phyloP scores from a whole-genome alignment of 202 grass and related monocot genomes.

The Bolboschoenoplectus hybrid region DNA sequence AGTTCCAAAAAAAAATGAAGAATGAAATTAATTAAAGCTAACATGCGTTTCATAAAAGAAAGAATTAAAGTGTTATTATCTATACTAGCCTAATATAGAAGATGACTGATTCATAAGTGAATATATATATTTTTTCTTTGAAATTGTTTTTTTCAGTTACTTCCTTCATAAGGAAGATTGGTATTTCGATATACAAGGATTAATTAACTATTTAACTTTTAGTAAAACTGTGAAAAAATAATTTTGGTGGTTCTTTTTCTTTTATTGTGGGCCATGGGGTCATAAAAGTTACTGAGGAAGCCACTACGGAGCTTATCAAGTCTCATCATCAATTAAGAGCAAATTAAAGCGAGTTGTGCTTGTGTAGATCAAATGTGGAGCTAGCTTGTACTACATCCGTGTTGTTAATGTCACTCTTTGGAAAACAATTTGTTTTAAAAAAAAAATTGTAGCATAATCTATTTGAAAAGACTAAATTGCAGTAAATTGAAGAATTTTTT shows the following conservation, averaged over 20 bases:
- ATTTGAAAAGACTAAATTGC: no score
- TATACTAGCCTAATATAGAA: no score
- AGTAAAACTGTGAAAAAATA: neutral
- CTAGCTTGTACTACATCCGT: neutral
- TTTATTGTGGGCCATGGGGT: neutral
- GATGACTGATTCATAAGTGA: neutral
- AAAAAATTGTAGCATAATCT: no score
- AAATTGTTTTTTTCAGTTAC: neutral
- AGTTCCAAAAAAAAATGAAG: neutral
- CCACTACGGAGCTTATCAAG: no score
- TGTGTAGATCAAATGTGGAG: conserved; percentile 1
- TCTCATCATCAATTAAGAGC: neutral
- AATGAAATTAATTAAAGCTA: neutral
- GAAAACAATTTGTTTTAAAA: no score
- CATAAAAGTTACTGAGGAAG: no score
- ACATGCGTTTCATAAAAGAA: neutral
- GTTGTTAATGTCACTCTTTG: no score
- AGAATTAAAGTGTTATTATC: no score
- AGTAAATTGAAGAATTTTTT: no score
- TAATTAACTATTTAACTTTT: no score
- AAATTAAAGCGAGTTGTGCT: neutral
- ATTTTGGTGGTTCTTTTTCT: neutral
- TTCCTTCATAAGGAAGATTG: neutral
- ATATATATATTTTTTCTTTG: neutral
- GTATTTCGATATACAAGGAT: neutral